Conservation (phyloP, 306 rosid species). For the Coriaria nepalensis region DNA sequence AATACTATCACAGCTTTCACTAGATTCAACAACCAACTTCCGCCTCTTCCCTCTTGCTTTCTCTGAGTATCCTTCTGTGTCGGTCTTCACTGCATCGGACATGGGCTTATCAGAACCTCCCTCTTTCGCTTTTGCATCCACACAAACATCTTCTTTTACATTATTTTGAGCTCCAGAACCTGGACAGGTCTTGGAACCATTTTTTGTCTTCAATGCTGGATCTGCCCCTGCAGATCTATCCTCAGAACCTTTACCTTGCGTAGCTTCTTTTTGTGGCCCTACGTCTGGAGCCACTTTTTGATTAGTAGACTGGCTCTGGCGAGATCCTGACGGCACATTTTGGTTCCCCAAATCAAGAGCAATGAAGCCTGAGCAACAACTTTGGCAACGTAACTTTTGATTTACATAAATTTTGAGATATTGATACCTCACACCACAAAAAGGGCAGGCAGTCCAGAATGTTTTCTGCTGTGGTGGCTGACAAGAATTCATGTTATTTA, state of each 20-base stretch:
- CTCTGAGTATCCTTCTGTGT: slow-evolving; percentile 20
- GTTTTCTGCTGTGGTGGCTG: slow-evolving; percentile 25
- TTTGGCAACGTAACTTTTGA: slow-evolving; percentile 37
- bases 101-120: slow-evolving; percentile 23
- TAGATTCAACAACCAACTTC: slow-evolving; percentile 22
- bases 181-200: slow-evolving; percentile 19
- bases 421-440: slow-evolving; percentile 41
- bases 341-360: slow-evolving; percentile 34
- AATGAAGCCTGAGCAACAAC: slow-evolving; percentile 30
- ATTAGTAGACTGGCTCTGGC: slow-evolving; percentile 15
- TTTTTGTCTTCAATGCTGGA: slow-evolving; percentile 19
- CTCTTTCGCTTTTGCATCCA: slow-evolving; percentile 19
- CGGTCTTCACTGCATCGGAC: slow-evolving; percentile 24
- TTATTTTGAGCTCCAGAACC: slow-evolving; percentile 21
- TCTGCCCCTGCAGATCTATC: slow-evolving; percentile 6
- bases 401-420: slow-evolving; percentile 29
- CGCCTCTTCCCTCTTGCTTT: slow-evolving; percentile 37
- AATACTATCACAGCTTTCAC: slow-evolving; percentile 21
- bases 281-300: slow-evolving; percentile 22
- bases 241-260: slow-evolving; percentile 17
- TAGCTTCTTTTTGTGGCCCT: slow-evolving; percentile 24
- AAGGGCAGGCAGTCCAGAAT: slow-evolving; percentile 66
- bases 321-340: slow-evolving; percentile 17
- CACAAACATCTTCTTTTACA: slow-evolving; percentile 15
- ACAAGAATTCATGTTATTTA: slow-evolving; percentile 13